Evolutionary conservation across 2,329 filamentous ascomycete species (phyloP), one percentile per base, ranked within the genome.

Genomic region (Dichotomopilus funicola): DNA sequence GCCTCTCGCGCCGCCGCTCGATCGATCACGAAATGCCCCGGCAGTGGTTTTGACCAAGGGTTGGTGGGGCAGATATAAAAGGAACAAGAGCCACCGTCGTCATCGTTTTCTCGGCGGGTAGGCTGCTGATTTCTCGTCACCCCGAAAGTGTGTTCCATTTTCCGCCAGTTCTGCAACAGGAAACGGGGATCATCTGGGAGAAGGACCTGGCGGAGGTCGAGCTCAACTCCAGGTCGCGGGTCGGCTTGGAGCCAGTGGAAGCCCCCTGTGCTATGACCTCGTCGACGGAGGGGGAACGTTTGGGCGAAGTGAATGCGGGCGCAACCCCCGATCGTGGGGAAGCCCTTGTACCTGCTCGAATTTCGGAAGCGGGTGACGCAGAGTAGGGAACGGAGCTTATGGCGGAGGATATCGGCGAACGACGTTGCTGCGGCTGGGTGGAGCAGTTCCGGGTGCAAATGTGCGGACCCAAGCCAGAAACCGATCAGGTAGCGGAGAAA

Each of bases 171-270:
- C 5, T 8, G 35, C 47, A 49, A 37, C 13, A 40, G 27, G 1
- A n/a, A 10, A 9, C 33, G 35, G 36, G 35, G 47, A 33, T 53
- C 42, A 3, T 6, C 46, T 5, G 4, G 7, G 6, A 54, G 11
- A 11, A 33, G n/a, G 5, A 58, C 8, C 27, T 45, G 33, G 38
- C 38, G n/a, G 33, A 56, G 47, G 46, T 60, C 58, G 10, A 56
- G 7, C 42, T 60, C 31, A 10, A 58, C 45, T 11, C 58, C 58
- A 6, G 48, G 53, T n/a, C 58, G 49, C 45, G 58, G 55, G 43
- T 58, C 58, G 27, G 53, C n/a, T 8, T 58, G 35, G n/a, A 60
- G 19, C 58, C 58, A 60, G 42, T 49, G 33, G 34, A 60, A 54
- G 19, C 19, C 42, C 40, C 53, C 53, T 1, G 42, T 40, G n/a